Evolutionary conservation across 371 early-diverging fungal genomes (phyloP).

Genomic region (Cladochytrium tenue): DNA sequence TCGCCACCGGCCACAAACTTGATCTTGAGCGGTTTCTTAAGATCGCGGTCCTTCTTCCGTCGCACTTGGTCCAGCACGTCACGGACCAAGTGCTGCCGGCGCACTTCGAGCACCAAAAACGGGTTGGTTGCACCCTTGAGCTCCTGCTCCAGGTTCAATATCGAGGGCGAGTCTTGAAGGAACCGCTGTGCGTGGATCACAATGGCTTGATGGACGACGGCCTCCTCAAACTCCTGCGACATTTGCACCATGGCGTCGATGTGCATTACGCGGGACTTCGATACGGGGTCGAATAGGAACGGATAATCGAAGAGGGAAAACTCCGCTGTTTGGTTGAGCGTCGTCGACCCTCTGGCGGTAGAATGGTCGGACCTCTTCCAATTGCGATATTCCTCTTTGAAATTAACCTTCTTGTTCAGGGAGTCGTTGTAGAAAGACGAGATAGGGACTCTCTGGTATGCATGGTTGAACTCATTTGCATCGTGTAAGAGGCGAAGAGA

Average conservation of each 20-base stretch:
- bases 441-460: conserved; percentile 45
- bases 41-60: conserved; percentile 42
- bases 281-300: conserved; percentile 70
- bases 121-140: conserved; percentile 83
- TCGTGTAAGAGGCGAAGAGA: conserved; percentile 62
- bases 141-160: conserved; percentile 69
- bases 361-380: no score
- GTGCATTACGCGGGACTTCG: conserved; percentile 75
- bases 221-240: conserved; percentile 80
- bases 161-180: conserved; percentile 46
- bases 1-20: conserved; percentile 76
- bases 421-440: conserved; percentile 64
- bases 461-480: conserved; percentile 37
- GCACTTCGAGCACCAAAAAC: conserved; percentile 76
- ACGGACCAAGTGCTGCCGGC: conserved; percentile 65
- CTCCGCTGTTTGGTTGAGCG: conserved; percentile 25
- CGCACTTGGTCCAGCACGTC: conserved; percentile 72
- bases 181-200: conserved; percentile 78
- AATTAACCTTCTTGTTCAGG: conserved; percentile 64
- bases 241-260: conserved; percentile 83
- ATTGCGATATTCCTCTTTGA: conserved; percentile 76
- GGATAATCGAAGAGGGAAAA: conserved; percentile 77
- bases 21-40: conserved; percentile 69
- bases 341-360: no score
- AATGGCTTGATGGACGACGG: conserved; percentile 63